These are phyloP conservation scores for Septoria petroselini DNA, from an alignment of 2,329 filamentous ascomycete species.

Conservation along the genomic window DNA sequence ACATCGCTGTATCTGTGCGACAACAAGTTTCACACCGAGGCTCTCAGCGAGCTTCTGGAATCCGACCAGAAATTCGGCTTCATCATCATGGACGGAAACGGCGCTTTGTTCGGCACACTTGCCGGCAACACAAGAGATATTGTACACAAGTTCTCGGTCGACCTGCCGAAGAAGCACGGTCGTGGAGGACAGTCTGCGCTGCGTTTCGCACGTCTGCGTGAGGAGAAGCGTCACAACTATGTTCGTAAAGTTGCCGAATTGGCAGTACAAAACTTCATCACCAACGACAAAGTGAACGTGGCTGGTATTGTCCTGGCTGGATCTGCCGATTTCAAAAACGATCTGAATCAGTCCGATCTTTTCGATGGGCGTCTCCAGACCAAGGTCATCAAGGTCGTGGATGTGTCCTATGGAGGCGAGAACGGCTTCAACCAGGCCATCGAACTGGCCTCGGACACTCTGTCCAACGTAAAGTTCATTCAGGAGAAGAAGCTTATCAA, in stretches of 20 bases:
- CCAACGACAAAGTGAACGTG: constrained; percentile 96
- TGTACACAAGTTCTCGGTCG: constrained; percentile 96
- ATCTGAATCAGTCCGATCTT: constrained; percentile 94
- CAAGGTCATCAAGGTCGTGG: constrained; percentile 99
- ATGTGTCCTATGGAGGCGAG: constrained; percentile 97
- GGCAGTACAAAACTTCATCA: constrained; percentile 98
- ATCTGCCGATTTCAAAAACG: constrained; percentile 99
- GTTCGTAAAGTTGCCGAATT: constrained; percentile 97
- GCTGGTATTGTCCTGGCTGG: constrained; percentile 92
- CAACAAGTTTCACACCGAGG: constrained; percentile 99
- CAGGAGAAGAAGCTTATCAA: constrained; percentile 99
- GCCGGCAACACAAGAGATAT: constrained; percentile 97
- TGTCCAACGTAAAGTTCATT: constrained; percentile 99
- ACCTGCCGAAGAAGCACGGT: constrained; percentile 99
- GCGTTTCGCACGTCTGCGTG: constrained; percentile 98
- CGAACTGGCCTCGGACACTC: constrained; percentile 87
- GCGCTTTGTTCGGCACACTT: constrained; percentile 91
- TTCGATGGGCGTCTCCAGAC: constrained; percentile 86
- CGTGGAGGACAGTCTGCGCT: constrained; percentile 99
- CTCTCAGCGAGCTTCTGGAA: constrained; percentile 91
- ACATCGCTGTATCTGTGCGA: constrained; percentile 98
- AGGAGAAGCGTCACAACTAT: constrained; percentile 99
- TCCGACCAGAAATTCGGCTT: constrained; percentile 99
- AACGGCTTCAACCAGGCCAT: constrained; percentile 99
- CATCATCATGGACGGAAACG: constrained; percentile 99